phyloP scores from a whole-genome alignment of 345 rosid species.

The Ailanthus altissimus region DNA sequence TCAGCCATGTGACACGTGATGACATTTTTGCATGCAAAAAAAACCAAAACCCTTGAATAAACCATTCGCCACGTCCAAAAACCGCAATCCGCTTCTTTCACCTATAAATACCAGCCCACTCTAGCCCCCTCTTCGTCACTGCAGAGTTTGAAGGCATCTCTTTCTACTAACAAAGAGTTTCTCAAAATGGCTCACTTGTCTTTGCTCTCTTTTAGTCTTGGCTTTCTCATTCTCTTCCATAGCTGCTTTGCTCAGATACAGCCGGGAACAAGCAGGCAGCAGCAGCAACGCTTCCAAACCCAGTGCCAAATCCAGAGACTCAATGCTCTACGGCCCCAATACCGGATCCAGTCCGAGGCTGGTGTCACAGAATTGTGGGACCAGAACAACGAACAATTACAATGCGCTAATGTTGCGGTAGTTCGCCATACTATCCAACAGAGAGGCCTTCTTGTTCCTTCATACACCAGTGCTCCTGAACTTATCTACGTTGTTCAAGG shows the following conservation, averaged over 20 bases:
- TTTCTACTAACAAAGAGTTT: no score
- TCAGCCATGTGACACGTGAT: not conserved
- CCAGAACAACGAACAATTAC: conserved; percentile 37
- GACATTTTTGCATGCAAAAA: conserved; percentile 15
- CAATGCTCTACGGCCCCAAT: conserved; percentile 36
- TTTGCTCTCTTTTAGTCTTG: conserved; percentile 5
- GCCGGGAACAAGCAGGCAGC: conserved; percentile 3
- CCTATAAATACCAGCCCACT: conserved; percentile 7
- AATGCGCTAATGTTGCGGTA: conserved; percentile 45
- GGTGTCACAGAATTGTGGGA: conserved; percentile 49
- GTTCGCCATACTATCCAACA: conserved; percentile 37
- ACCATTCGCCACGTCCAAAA: conserved; percentile 6
- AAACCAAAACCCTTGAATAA: not conserved
- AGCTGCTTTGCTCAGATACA: conserved; percentile 7
- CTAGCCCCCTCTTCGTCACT: not conserved
- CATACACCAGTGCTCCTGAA: conserved; percentile 38
- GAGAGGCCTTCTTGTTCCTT: conserved; percentile 45
- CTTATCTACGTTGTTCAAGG: conserved; percentile 50
- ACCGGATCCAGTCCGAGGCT: conserved; percentile 37
- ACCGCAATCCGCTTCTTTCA: not conserved
- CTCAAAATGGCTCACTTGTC: not conserved
- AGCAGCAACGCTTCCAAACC: conserved; percentile 23
- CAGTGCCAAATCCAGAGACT: conserved; percentile 39
- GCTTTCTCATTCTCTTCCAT: conserved; percentile 13
- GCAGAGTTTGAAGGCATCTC: no score